Conservation (phyloP, 2,329 filamentous ascomycete species). For the Bipolaris sorokiniana region DNA sequence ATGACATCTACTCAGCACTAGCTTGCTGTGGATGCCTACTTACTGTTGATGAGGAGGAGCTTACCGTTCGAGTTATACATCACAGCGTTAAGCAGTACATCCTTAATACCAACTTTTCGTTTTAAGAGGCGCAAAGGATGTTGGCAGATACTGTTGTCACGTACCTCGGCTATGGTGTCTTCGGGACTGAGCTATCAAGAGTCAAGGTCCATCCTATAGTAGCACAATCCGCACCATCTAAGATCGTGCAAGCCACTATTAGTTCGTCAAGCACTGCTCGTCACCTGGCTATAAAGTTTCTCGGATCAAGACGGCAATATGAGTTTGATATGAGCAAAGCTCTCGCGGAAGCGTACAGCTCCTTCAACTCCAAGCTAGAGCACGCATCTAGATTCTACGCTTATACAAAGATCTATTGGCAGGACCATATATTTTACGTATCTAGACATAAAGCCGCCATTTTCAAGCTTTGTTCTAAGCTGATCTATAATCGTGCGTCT, state of each 20-base stretch:
- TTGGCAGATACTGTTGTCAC: constrained; percentile 30
- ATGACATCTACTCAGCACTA: constrained; percentile 26
- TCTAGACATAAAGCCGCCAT: constrained; percentile 16
- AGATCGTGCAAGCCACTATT: constrained; percentile 16
- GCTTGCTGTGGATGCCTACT: constrained; percentile 33
- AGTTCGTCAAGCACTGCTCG: constrained; percentile 9
- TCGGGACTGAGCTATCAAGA: constrained; percentile 25
- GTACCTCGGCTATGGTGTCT: constrained; percentile 29
- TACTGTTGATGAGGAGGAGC: constrained; percentile 33
- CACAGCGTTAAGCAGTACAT: constrained; percentile 32
- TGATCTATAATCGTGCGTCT: not conserved
- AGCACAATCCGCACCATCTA: constrained; percentile 15
- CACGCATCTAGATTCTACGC: constrained; percentile 15
- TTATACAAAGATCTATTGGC: constrained; percentile 27
- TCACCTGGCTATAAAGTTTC: constrained; percentile 18
- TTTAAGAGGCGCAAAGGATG: constrained; percentile 14
- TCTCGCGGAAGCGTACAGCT: constrained; percentile 15
- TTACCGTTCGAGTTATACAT: constrained; percentile 28
- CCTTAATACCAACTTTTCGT: constrained; percentile 9
- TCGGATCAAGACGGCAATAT: constrained; percentile 16
- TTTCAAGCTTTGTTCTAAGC: constrained; percentile 6
- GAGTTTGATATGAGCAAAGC: constrained; percentile 21
- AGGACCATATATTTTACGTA: constrained; percentile 17
- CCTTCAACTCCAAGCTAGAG: not conserved
- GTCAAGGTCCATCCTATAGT: constrained; percentile 5